A percentile compares a stretch with the other conserved stretches of the same genome.
These are phyloP conservation scores for Claviceps purpurea DNA, from an alignment of 2,329 filamentous ascomycete genomes.

Conservation along the genomic window DNA sequence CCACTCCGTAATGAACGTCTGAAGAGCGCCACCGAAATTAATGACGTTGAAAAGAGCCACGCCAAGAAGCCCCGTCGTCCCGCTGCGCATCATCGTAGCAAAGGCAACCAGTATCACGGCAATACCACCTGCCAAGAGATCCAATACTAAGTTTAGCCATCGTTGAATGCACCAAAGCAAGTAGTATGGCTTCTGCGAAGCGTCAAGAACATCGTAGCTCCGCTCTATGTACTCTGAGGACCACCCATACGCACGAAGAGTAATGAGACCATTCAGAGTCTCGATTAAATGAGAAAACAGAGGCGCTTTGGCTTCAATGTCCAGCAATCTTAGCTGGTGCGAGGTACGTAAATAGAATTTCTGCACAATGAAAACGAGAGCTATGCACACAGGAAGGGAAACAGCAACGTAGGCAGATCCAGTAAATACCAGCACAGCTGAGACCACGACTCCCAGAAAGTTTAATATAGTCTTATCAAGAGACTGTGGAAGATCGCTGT, in stretches of 20 bases:
- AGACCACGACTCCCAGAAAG: conserved; percentile 12
- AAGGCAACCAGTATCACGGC: conserved; percentile 31
- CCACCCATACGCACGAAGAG: conserved; percentile 24
- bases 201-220: conserved; percentile 18
- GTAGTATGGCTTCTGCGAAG: conserved; percentile 20
- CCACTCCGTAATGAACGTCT: conserved; percentile 21
- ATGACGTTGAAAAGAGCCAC: conserved; percentile 17
- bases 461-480: conserved; percentile 14
- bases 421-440: conserved; percentile 27
- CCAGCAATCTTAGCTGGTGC: conserved; percentile 40
- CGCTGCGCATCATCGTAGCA: conserved; percentile 22
- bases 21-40: conserved; percentile 16
- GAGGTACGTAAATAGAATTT: conserved; percentile 32
- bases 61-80: conserved; percentile 15
- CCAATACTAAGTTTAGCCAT: conserved; percentile 35
- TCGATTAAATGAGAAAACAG: conserved; percentile 29
- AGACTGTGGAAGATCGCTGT: conserved; percentile 21
- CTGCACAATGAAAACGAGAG: conserved; percentile 13
- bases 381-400: conserved; percentile 26
- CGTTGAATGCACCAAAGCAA: conserved; percentile 34
- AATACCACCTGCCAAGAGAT: conserved; percentile 30
- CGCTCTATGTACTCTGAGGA: conserved; percentile 9
- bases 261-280: conserved; percentile 16
- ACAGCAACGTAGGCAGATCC: conserved; percentile 32
- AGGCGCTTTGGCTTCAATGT: conserved; percentile 38